Percentiles rank a stretch among this genome's conserved stretches.
phyloP scores from a whole-genome alignment of 345 rosid genomes.

The Psidium friedrichsthalianum region DNA sequence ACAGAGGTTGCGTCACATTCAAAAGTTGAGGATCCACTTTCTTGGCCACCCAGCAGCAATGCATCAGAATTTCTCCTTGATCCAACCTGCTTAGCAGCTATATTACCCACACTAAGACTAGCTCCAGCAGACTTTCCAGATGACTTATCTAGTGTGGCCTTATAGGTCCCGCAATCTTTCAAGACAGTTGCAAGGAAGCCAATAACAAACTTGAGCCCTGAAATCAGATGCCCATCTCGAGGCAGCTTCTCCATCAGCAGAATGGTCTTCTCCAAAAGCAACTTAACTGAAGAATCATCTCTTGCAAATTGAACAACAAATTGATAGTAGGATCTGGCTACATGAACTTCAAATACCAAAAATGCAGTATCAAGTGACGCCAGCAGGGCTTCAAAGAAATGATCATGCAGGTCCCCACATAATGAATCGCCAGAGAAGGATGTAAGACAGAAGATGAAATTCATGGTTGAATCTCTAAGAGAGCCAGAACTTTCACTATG shows the following conservation, averaged over 20 bases:
- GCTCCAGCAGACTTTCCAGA: constrained; percentile 40
- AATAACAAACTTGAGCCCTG: constrained; percentile 75
- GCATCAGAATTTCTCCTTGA: constrained; percentile 61
- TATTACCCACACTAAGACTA: constrained; percentile 27
- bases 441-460: constrained; percentile 53
- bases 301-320: constrained; percentile 70
- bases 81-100: constrained; percentile 50
- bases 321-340: constrained; percentile 68
- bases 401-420: constrained; percentile 41
- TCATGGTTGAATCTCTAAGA: constrained; percentile 76
- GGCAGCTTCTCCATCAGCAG: constrained; percentile 69
- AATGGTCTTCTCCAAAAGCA: constrained; percentile 58
- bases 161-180: constrained; percentile 47
- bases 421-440: constrained; percentile 35
- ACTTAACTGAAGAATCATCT: constrained; percentile 49
- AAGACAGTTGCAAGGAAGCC: constrained; percentile 69
- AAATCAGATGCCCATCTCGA: constrained; percentile 53
- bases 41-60: constrained; percentile 56
- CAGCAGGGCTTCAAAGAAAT: constrained; percentile 79
- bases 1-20: constrained; percentile 94
- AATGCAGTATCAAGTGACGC: constrained; percentile 71
- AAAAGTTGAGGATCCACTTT: constrained; percentile 55
- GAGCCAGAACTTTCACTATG: constrained; percentile 40
- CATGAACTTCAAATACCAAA: constrained; percentile 60
- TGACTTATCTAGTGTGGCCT: constrained; percentile 30